Conservation (phyloP, 352 stramenopile genomes). For the Globisporangium rhizosaccharum region DNA sequence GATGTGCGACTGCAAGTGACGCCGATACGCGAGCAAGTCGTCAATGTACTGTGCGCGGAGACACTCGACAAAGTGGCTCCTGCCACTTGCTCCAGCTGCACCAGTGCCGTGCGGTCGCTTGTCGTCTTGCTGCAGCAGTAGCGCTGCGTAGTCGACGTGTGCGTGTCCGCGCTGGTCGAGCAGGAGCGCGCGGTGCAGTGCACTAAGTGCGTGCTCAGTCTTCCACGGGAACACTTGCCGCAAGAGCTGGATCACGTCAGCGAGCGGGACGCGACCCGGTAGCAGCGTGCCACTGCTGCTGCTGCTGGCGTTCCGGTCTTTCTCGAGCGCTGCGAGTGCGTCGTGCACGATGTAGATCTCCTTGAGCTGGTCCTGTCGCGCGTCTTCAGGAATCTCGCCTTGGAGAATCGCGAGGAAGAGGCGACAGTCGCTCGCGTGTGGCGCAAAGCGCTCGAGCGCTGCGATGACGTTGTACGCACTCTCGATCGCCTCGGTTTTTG, state of each 20-base stretch:
- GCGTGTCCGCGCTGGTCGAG: slow-evolving; percentile 29
- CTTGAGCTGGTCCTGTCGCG: slow-evolving; percentile 31
- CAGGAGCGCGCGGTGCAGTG: slow-evolving; percentile 40
- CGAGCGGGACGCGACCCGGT: slow-evolving; percentile 28
- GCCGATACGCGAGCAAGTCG: slow-evolving; percentile 45
- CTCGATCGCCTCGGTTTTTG: slow-evolving; percentile 37
- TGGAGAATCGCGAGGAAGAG: slow-evolving; percentile 49
- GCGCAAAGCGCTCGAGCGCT: slow-evolving; percentile 35
- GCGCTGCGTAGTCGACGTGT: slow-evolving; percentile 37
- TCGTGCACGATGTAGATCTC: slow-evolving; percentile 47
- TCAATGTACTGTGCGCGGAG: slow-evolving; percentile 54
- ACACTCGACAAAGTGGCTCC: slow-evolving; percentile 31
- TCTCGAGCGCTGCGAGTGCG: slow-evolving; percentile 38
- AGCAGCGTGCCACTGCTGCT: neutral
- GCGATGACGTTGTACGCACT: slow-evolving; percentile 55
- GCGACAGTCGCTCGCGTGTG: slow-evolving; percentile 38
- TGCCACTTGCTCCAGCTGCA: neutral
- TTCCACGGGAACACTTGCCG: slow-evolving; percentile 63
- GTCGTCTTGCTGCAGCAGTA: slow-evolving; percentile 30
- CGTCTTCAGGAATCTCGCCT: slow-evolving; percentile 39
- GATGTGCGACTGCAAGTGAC: slow-evolving; percentile 33
- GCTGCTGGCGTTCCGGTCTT: slow-evolving; percentile 30
- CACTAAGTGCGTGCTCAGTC: slow-evolving; percentile 28
- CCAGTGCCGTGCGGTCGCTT: neutral
- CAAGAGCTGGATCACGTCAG: slow-evolving; percentile 40